phyloP scores from a whole-genome alignment of 768 basidiomycete species.

The Auricularia sp. region DNA sequence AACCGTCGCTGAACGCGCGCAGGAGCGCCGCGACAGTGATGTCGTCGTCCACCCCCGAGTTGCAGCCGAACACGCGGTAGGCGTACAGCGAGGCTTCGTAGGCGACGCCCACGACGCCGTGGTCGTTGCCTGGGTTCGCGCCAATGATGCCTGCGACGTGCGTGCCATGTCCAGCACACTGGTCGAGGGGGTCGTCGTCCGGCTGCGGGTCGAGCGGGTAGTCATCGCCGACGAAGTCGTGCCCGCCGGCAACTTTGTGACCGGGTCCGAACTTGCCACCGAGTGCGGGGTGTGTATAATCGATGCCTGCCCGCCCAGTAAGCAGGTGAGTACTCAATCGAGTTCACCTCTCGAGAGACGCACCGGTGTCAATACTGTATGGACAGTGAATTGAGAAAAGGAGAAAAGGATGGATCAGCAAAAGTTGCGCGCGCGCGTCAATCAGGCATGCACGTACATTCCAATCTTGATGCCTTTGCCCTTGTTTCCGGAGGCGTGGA shows the following conservation, averaged over 20 bases:
- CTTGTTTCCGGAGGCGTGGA: constrained; percentile 28
- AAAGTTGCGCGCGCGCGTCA: background rate
- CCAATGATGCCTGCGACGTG: constrained; percentile 18
- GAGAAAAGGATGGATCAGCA: background rate
- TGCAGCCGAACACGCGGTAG: constrained; percentile 15
- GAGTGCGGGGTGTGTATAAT: constrained; percentile 8
- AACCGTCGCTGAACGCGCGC: constrained; percentile 15
- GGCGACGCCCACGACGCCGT: constrained; percentile 28
- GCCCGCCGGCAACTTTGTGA: constrained; percentile 7
- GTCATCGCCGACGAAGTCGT: constrained; percentile 9
- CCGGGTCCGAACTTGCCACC: constrained; percentile 10
- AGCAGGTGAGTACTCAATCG: background rate
- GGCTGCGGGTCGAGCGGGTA: constrained; percentile 11
- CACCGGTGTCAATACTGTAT: constrained; percentile 35
- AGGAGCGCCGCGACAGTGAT: constrained; percentile 7
- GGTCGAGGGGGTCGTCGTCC: constrained; percentile 8
- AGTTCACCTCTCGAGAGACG: background rate
- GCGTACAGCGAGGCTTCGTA: constrained; percentile 22
- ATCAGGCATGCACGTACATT: constrained; percentile 14
- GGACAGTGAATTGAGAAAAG: too few species aligned
- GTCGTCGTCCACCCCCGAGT: constrained; percentile 16
- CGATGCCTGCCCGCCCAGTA: background rate
- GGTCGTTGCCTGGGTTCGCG: constrained; percentile 21
- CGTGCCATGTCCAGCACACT: constrained; percentile 4
- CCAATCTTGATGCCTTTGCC: constrained; percentile 30